These are phyloP conservation scores for Cryptococcus sp. DNA, from an alignment of 1,284 basidiomycete species.

Conservation along the genomic window DNA sequence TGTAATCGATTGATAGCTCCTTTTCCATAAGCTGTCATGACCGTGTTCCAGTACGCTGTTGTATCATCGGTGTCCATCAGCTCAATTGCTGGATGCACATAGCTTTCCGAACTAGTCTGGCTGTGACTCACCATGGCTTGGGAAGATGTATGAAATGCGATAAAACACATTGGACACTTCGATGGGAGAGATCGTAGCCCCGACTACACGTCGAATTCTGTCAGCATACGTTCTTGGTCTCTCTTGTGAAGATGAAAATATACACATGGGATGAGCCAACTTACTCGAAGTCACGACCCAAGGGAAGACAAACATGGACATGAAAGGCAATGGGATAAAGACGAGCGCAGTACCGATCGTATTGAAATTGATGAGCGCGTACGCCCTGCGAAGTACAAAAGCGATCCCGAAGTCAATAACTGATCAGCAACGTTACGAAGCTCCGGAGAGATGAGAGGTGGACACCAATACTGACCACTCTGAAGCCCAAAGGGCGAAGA, in stretches of 20 bases:
- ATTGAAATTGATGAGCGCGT: slow-evolving; percentile 18
- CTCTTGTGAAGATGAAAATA: too few species aligned
- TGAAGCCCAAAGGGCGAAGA: too few species aligned
- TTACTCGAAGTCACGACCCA: slow-evolving; percentile 12
- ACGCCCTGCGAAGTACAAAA: slow-evolving; percentile 9
- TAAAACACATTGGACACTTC: slow-evolving; percentile 24
- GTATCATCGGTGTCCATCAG: too few species aligned
- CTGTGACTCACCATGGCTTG: slow-evolving; percentile 12
- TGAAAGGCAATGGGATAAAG: slow-evolving; percentile 15
- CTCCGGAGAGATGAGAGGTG: too few species aligned
- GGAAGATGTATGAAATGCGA: slow-evolving; percentile 23
- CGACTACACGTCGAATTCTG: too few species aligned
- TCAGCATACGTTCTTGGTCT: too few species aligned
- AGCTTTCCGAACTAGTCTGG: too few species aligned
- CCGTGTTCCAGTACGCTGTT: slow-evolving; percentile 18
- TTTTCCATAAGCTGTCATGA: slow-evolving; percentile 17
- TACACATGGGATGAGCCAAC: slow-evolving; percentile 3
- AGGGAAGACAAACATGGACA: slow-evolving; percentile 11
- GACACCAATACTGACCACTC: too few species aligned
- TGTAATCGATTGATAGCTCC: slow-evolving; percentile 19
- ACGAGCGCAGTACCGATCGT: slow-evolving; percentile 15
- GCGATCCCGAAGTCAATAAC: too few species aligned
- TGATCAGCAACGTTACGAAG: too few species aligned
- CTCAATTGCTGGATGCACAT: too few species aligned
- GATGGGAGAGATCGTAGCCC: slow-evolving; percentile 20